These are phyloP conservation scores for Trametes polyzona DNA, from an alignment of 1,284 basidiomycete genomes.

Conservation along the genomic window DNA sequence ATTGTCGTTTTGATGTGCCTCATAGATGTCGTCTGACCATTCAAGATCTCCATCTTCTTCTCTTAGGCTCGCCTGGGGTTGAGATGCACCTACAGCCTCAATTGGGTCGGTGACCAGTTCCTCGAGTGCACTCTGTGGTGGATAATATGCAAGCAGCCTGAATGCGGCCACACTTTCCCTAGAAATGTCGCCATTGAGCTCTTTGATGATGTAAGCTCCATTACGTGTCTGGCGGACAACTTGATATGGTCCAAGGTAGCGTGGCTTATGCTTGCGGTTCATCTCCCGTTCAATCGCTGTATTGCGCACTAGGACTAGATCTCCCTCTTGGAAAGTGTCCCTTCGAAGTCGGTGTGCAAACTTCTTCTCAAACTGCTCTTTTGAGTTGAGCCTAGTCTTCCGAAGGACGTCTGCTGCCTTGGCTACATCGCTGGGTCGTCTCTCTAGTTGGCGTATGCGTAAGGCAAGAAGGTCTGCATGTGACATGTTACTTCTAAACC, in stretches of 20 bases:
- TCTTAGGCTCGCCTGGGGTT: background rate
- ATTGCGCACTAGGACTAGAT: background rate
- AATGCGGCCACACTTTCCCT: constrained; percentile 2
- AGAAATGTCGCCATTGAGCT: constrained; percentile 8
- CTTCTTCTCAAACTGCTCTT: constrained; percentile 4
- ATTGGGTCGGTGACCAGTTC: background rate
- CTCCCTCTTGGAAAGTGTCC: background rate
- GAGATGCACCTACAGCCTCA: background rate
- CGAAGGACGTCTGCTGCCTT: constrained; percentile 1
- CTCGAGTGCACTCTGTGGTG: background rate
- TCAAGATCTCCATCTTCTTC: background rate
- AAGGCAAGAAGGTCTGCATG: constrained; percentile 3
- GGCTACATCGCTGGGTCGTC: background rate
- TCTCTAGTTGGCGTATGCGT: background rate
- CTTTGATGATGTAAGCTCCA: constrained; percentile 35
- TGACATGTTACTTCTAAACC: constrained; percentile 3
- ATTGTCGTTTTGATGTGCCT: background rate
- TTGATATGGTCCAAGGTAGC: constrained; percentile 11
- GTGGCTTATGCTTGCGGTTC: constrained; percentile 3
- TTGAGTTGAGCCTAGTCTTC: background rate
- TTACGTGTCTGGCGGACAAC: constrained; percentile 28
- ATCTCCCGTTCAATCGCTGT: constrained; percentile 1
- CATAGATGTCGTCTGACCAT: background rate
- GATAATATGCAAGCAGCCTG: background rate
- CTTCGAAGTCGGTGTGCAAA: background rate